A percentile compares a stretch with the other conserved stretches of the same genome.
Evolutionary conservation across 164 flowering plant genomes (phyloP).

Genomic region (Nymphaea thermarum): DNA sequence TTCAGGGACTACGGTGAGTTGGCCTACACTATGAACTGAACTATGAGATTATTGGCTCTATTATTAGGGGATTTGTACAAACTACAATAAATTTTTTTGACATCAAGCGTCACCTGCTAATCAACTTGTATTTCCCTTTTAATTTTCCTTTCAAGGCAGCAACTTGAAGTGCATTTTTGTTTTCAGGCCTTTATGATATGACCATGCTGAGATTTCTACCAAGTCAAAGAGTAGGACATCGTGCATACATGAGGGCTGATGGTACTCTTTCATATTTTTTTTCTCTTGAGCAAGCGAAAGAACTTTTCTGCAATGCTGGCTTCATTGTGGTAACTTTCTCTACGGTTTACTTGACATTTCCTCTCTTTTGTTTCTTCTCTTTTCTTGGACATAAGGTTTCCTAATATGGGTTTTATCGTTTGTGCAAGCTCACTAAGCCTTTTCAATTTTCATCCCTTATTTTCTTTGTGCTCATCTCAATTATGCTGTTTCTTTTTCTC

Average conservation of each 20-base stretch:
- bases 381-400: too few species aligned
- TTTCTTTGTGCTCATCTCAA: too few species aligned
- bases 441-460: too few species aligned
- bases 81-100: background rate
- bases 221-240: conserved; percentile 51
- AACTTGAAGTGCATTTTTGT: background rate
- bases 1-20: conserved; percentile 83
- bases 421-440: too few species aligned
- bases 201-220: conserved; percentile 90
- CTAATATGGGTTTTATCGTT: too few species aligned
- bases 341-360: background rate
- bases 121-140: background rate
- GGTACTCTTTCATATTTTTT: conserved; percentile 91
- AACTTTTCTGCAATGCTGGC: conserved; percentile 54
- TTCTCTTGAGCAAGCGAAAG: conserved; percentile 46
- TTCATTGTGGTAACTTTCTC: conserved; percentile 49
- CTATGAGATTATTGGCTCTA: too few species aligned
- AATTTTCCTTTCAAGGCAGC: background rate
- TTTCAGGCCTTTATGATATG: conserved; percentile 88
- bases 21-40: background rate
- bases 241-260: conserved; percentile 80
- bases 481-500: too few species aligned
- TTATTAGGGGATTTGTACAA: too few species aligned
- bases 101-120: background rate
- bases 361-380: too few species aligned